Percentiles rank a stretch among this genome's conserved stretches.
phyloP scores from a whole-genome alignment of 2,329 filamentous ascomycete genomes.

The Nemania bipapillata region DNA sequence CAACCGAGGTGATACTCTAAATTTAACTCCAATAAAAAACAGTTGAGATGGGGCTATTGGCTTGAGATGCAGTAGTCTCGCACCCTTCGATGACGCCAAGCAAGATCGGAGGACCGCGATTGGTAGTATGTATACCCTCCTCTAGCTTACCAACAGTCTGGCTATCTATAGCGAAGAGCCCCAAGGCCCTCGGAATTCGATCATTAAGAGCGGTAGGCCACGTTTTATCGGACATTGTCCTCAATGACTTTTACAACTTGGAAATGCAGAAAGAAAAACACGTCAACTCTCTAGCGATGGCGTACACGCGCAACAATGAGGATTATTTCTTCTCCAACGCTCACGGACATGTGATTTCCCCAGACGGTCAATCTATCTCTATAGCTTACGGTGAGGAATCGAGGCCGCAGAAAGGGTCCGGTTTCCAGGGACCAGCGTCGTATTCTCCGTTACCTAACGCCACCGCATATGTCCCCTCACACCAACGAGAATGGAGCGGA shows the following conservation, averaged over 20 bases:
- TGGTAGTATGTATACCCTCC: constrained; percentile 15
- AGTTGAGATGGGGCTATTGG: neutral
- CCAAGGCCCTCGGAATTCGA: neutral
- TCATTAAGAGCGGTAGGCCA: neutral
- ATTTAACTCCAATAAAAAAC: constrained; percentile 5
- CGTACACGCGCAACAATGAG: constrained; percentile 6
- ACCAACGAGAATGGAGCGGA: constrained; percentile 43
- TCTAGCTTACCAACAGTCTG: neutral
- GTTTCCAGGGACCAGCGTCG: neutral
- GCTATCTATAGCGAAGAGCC: neutral
- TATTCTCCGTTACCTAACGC: constrained; percentile 8
- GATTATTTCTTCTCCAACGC: constrained; percentile 27
- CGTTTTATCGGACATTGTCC: neutral
- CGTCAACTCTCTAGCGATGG: constrained; percentile 9
- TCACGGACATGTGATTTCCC: constrained; percentile 25
- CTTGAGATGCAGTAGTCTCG: constrained; percentile 12
- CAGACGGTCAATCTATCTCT: constrained; percentile 15
- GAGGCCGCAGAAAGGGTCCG: constrained; percentile 18
- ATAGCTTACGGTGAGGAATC: constrained; percentile 11
- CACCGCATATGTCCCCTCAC: constrained; percentile 24
- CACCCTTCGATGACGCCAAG: constrained; percentile 7
- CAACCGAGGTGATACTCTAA: neutral
- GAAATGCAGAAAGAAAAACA: neutral
- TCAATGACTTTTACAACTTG: neutral
- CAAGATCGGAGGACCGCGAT: neutral